Conservation (phyloP, 2,329 filamentous ascomycete species). For the Westerdykella sp. region DNA sequence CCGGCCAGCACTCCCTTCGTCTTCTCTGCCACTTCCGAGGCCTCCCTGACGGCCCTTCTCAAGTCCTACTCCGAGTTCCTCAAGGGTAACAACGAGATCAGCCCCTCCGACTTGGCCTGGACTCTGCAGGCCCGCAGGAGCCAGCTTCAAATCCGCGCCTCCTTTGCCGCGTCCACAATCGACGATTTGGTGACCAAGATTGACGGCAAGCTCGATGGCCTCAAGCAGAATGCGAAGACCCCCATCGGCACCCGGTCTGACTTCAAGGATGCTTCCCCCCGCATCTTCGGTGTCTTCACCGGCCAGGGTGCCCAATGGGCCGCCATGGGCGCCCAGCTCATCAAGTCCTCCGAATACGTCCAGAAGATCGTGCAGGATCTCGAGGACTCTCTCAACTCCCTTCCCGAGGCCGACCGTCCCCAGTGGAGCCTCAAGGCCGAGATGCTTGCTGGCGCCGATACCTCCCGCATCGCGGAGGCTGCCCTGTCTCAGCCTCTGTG, state of each 20-base stretch:
- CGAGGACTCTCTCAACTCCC: constrained; percentile 8
- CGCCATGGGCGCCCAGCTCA: constrained; percentile 35
- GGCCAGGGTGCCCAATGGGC: constrained; percentile 41
- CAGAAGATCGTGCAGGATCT: constrained; percentile 14
- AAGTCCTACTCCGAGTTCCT: constrained; percentile 1
- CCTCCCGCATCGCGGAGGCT: constrained; percentile 9
- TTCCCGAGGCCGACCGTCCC: constrained; percentile 9
- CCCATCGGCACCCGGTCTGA: constrained; percentile 5
- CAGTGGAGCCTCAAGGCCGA: constrained; percentile 11
- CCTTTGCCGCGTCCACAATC: constrained; percentile 1
- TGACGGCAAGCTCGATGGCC: background rate
- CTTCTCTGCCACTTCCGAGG: constrained; percentile 8
- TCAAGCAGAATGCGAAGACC: background rate
- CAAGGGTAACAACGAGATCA: background rate
- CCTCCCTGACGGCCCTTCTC: background rate
- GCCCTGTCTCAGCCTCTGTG: constrained; percentile 29
- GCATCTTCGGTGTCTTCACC: constrained; percentile 36
- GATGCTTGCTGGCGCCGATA: constrained; percentile 1
- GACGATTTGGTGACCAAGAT: background rate
- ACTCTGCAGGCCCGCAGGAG: constrained; percentile 5
- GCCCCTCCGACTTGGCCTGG: constrained; percentile 8
- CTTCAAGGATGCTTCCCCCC: background rate
- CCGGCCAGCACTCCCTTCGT: constrained; percentile 5
- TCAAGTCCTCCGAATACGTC: constrained; percentile 16
- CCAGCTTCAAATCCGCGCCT: background rate